Conservation (phyloP, 139 green algal genomes). For the Auxenochlorella protothecoides region DNA sequence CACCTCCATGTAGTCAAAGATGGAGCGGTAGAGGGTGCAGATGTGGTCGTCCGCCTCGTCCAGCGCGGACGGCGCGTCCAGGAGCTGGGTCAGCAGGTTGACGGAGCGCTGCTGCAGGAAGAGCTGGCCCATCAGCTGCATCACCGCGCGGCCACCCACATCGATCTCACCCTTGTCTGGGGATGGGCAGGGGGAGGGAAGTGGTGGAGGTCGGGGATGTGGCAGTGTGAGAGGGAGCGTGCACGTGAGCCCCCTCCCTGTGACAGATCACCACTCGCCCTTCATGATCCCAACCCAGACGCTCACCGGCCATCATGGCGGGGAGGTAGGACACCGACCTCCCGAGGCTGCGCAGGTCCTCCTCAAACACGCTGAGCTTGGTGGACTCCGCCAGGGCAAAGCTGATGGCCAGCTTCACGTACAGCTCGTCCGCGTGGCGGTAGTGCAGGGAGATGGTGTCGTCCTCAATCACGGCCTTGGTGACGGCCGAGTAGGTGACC, state of each 20-base stretch:
- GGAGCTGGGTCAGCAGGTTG: conserved; percentile 45
- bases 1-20: conserved; percentile 57
- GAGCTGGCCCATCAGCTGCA: conserved; percentile 51
- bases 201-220: too few species aligned
- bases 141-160: conserved; percentile 29
- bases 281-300: too few species aligned
- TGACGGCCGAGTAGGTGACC: neutral
- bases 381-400: conserved; percentile 45
- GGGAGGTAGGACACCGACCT: conserved; percentile 40
- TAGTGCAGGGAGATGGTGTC: conserved; percentile 19
- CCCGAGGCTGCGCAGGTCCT: conserved; percentile 53
- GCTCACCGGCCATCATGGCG: conserved; percentile 23
- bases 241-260: too few species aligned
- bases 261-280: too few species aligned
- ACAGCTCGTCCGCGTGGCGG: conserved; percentile 24
- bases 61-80: conserved; percentile 49
- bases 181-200: too few species aligned
- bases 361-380: conserved; percentile 69
- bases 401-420: conserved; percentile 42
- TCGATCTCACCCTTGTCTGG: neutral
- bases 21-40: conserved; percentile 46
- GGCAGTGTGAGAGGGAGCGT: too few species aligned
- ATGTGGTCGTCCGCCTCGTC: conserved; percentile 57
- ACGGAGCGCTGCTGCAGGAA: conserved; percentile 51
- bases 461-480: conserved; percentile 19